Evolutionary conservation across 169 alveolate species (phyloP), one percentile per base, ranked within the genome.

Genomic region (Cryptosporidium sp.): DNA sequence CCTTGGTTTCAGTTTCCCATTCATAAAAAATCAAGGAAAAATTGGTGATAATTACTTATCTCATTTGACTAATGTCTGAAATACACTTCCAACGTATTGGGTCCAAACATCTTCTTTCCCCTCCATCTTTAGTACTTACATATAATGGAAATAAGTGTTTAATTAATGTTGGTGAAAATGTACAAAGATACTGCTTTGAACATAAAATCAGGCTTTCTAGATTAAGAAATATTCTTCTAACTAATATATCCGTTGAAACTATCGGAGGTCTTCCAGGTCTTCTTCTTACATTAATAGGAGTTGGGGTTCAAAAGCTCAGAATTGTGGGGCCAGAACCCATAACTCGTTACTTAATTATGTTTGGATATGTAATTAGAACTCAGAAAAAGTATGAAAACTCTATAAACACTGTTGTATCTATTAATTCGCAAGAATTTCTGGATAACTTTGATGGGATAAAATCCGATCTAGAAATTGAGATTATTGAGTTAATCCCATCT

Each of bases 131-230:
- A 70, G 93, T 94, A 39, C 69, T 95, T 53, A 86, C 94, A 62
- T 91, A 91, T 9, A 92, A 92, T 60, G 95, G 96, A 52, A 75
- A 71, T 2, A 91, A 87, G 61, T 86, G 93, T 21, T 93, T 95
- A 44, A 75, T 95, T 85, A 95, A 95, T 85, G 94, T 93, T 53
- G 97, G 97, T 10, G 97, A 95, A 69, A 94, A 94, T 86, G 80
- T 85, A 29, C 97, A 95, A 85, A 85, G 97, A 93, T 94, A 44
- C 72, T 91, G 95, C 71, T 71, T 92, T 71, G 95, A 93, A 61
- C 95, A 94, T 75, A 93, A 86, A 87, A 91, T 95, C 53, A 94
- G 91, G n/a, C 65, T 95, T 14, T 92, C 92, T 18, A 91, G 91
- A 67, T 84, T 92, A 7, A 69, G 91, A 33, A 85, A 85, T 87